phyloP scores from a whole-genome alignment of 1,139 yeast genomes.

The Sugiyamaella japonica region DNA sequence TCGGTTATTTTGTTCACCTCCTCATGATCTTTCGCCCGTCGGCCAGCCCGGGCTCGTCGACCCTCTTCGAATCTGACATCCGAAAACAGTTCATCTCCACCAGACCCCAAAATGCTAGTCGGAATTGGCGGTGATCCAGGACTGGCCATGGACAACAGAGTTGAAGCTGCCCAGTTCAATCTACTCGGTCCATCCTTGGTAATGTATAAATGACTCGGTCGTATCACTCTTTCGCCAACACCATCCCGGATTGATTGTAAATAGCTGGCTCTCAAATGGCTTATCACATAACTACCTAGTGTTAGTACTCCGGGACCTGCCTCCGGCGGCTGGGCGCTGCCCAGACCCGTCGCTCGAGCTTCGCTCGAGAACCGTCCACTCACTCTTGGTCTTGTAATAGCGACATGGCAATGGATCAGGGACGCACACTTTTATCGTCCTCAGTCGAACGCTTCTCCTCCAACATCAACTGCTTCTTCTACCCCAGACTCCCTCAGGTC shows the following conservation, averaged over 20 bases:
- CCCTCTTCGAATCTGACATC: slow-evolving; percentile 7
- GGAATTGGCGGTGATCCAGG: slow-evolving; percentile 37
- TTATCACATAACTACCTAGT: slow-evolving; percentile 33
- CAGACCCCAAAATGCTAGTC: slow-evolving; percentile 19
- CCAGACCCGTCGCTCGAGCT: slow-evolving; percentile 3
- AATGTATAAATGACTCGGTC: slow-evolving; percentile 37
- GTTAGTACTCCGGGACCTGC: slow-evolving; percentile 2
- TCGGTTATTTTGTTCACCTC: neutral
- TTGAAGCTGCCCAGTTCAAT: slow-evolving; percentile 34
- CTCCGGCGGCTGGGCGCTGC: slow-evolving; percentile 5
- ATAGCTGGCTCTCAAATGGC: slow-evolving; percentile 39
- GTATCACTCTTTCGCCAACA: slow-evolving; percentile 37
- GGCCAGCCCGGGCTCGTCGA: slow-evolving; percentile 5
- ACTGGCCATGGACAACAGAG: slow-evolving; percentile 31
- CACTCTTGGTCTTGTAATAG: slow-evolving; percentile 36
- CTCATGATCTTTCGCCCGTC: neutral
- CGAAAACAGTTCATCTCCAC: neutral
- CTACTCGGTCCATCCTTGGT: slow-evolving; percentile 33
- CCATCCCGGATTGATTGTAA: slow-evolving; percentile 38
- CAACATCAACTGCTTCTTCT: neutral
- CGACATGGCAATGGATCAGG: slow-evolving; percentile 28
- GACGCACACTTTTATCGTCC: neutral
- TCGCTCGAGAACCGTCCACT: slow-evolving; percentile 18
- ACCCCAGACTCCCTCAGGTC: neutral
- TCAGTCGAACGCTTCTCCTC: no score